These are phyloP conservation scores for Naematelia aurantialba DNA, from an alignment of 768 basidiomycete genomes.

Conservation along the genomic window DNA sequence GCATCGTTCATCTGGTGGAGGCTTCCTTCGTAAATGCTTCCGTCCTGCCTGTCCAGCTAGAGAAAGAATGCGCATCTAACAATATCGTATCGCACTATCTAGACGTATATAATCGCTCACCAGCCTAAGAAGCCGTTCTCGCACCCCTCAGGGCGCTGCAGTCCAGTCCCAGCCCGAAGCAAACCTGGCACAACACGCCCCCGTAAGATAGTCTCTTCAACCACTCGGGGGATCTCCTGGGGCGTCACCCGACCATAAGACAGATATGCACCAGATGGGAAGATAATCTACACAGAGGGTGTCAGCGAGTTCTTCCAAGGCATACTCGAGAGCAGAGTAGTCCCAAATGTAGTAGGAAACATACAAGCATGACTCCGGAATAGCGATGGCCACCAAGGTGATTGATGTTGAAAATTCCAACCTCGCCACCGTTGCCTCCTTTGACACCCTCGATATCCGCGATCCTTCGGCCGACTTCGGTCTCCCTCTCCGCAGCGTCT, in stretches of 20 bases:
- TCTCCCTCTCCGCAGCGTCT: slow-evolving; percentile 58
- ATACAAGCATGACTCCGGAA: slow-evolving; percentile 82
- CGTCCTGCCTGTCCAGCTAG: not conserved
- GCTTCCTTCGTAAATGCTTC: not conserved
- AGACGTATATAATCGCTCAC: slow-evolving; percentile 4
- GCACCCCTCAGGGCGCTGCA: slow-evolving; percentile 44
- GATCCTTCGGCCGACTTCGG: slow-evolving; percentile 56
- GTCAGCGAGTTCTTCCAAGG: slow-evolving; percentile 8
- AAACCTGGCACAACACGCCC: slow-evolving; percentile 81
- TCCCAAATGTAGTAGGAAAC: slow-evolving; percentile 47
- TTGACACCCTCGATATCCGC: slow-evolving; percentile 57
- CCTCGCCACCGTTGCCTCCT: slow-evolving; percentile 58
- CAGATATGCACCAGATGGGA: slow-evolving; percentile 74
- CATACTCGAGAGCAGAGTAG: not conserved
- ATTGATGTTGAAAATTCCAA: slow-evolving; percentile 77
- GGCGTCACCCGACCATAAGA: slow-evolving; percentile 95
- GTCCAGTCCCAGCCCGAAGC: slow-evolving; percentile 78
- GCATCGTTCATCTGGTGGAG: too few species aligned
- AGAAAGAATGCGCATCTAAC: slow-evolving; percentile 1
- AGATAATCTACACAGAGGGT: slow-evolving; percentile 63
- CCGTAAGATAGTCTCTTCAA: slow-evolving; percentile 74
- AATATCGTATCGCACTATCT: too few species aligned
- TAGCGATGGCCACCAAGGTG: slow-evolving; percentile 93
- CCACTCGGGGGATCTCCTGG: slow-evolving; percentile 62
- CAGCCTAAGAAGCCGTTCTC: slow-evolving; percentile 6